phyloP scores from a whole-genome alignment of 768 basidiomycete species.

The Sporobolomyces phaffii region DNA sequence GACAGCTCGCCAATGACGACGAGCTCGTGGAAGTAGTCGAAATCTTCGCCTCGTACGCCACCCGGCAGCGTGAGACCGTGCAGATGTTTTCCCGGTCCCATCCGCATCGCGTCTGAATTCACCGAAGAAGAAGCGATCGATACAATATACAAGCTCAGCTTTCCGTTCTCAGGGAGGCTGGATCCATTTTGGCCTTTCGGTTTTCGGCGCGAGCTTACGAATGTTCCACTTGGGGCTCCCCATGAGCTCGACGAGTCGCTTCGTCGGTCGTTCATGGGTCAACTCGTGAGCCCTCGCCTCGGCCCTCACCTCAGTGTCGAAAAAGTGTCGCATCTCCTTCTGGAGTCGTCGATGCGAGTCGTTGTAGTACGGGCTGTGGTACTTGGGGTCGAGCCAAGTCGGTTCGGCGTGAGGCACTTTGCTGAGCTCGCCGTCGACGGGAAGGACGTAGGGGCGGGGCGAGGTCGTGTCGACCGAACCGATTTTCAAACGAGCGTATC shows the following conservation, averaged over 20 bases:
- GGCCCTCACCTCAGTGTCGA: constrained; percentile 59
- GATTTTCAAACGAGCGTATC: constrained; percentile 37
- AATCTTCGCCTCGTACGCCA: constrained; percentile 70
- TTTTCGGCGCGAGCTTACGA: too few relatives aligned
- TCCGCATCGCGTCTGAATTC: constrained; percentile 82
- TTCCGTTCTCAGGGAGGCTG: too few relatives aligned
- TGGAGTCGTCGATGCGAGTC: constrained; percentile 65
- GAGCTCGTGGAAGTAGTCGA: constrained; percentile 85
- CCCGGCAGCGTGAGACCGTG: constrained; percentile 67
- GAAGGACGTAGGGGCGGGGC: constrained; percentile 49
- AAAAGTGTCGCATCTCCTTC: constrained; percentile 59
- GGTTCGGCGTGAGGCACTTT: constrained; percentile 81
- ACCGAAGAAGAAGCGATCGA: too few relatives aligned
- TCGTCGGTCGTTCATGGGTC: constrained; percentile 30
- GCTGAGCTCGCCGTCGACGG: constrained; percentile 58
- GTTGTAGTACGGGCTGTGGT: constrained; percentile 67
- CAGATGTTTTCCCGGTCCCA: constrained; percentile 84
- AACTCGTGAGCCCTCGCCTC: constrained; percentile 34
- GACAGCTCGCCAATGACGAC: constrained; percentile 71
- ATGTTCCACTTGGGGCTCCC: constrained; percentile 28
- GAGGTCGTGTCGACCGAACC: constrained; percentile 7
- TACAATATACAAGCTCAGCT: too few relatives aligned
- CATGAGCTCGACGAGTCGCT: constrained; percentile 27
- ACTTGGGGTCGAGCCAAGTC: constrained; percentile 66
- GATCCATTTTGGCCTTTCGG: too few relatives aligned